phyloP scores from a whole-genome alignment of 2,329 filamentous ascomycete genomes.

The Sporothrix humicola region DNA sequence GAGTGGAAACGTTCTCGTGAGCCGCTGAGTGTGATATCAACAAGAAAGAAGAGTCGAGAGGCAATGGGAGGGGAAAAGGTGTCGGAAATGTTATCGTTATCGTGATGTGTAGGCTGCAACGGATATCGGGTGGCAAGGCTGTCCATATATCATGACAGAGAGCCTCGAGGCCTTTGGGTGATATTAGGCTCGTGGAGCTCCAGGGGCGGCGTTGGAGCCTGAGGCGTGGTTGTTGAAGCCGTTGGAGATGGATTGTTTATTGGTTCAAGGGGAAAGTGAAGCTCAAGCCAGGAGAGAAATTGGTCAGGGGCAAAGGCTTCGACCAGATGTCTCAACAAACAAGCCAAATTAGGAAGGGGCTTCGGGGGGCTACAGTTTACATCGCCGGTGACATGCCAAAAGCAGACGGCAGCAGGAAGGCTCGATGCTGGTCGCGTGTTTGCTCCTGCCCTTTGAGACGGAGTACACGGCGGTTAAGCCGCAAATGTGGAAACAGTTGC shows the following conservation, averaged over 20 bases:
- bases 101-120: not conserved
- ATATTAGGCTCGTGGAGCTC: not conserved
- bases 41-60: not conserved
- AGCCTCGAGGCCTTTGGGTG: not conserved
- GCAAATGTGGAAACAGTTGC: constrained; percentile 11
- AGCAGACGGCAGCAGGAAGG: constrained; percentile 21
- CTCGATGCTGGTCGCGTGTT: constrained; percentile 28
- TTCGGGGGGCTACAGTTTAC: constrained; percentile 1
- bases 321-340: not conserved
- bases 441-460: not conserved
- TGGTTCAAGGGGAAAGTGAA: not conserved
- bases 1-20: not conserved
- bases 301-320: not conserved
- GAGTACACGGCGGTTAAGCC: constrained; percentile 15
- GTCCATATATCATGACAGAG: constrained; percentile 1
- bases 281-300: not conserved
- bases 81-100: not conserved
- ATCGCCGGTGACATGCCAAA: constrained; percentile 21
- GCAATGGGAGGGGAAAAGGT: not conserved
- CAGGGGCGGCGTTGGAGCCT: not conserved
- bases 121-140: constrained; percentile 17
- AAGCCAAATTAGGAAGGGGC: constrained; percentile 10
- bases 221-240: not conserved
- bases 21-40: constrained; percentile 5
- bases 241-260: not conserved